These are phyloP conservation scores for Myxozyma kluyveri DNA, from an alignment of 805 yeast species.

Conservation along the genomic window DNA sequence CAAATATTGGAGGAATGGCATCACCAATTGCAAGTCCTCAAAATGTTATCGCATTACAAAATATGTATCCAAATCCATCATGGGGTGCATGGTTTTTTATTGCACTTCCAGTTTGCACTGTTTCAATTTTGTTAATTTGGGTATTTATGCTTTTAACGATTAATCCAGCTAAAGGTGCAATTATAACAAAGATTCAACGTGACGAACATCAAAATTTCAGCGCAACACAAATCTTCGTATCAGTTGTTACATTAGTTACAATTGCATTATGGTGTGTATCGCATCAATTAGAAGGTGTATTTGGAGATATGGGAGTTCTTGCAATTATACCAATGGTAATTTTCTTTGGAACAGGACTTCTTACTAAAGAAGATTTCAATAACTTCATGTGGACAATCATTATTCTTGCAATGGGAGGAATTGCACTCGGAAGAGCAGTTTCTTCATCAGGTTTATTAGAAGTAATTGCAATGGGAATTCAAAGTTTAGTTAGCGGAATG, in stretches of 20 bases:
- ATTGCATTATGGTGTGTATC: conserved; percentile 89
- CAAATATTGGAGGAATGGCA: conserved; percentile 94
- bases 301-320: conserved; percentile 97
- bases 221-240: conserved; percentile 70
- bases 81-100: conserved; percentile 96
- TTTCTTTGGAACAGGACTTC: conserved; percentile 87
- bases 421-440: conserved; percentile 92
- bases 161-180: conserved; percentile 47
- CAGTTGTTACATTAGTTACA: conserved; percentile 63
- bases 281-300: conserved; percentile 61
- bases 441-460: conserved; percentile 82
- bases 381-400: conserved; percentile 97
- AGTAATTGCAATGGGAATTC: conserved; percentile 71
- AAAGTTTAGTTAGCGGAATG: conserved; percentile 59
- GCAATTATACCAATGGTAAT: conserved; percentile 86
- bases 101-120: conserved; percentile 72
- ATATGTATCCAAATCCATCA: conserved; percentile 77
- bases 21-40: conserved; percentile 98
- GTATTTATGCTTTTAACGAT: conserved; percentile 63
- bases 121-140: conserved; percentile 71
- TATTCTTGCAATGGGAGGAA: conserved; percentile 95
- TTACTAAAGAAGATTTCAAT: conserved; percentile 87
- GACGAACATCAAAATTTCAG: conserved; percentile 68
- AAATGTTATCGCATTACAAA: conserved; percentile 82
- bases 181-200: conserved; percentile 57